Conservation (phyloP, 1,284 basidiomycete species). For the Phenoliferia sp. region DNA sequence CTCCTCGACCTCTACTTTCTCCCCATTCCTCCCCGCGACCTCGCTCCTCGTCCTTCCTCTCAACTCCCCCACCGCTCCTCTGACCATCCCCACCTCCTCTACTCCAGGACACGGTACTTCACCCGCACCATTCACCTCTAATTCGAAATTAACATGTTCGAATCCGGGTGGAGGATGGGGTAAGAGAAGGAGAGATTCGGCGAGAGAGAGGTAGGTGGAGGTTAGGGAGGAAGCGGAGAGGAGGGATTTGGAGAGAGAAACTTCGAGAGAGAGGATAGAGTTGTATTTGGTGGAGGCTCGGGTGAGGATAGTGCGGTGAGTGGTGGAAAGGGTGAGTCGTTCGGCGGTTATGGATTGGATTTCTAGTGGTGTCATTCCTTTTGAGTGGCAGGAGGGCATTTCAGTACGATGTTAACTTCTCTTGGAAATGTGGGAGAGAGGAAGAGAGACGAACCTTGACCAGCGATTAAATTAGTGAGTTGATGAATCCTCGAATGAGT, state of each 20-base stretch:
- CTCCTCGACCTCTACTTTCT: too few species aligned
- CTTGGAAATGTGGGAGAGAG: too few species aligned
- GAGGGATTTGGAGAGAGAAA: slow-evolving; percentile 29
- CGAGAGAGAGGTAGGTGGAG: slow-evolving; percentile 30
- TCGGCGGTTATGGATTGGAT: slow-evolving; percentile 33
- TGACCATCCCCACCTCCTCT: too few species aligned
- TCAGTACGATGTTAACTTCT: too few species aligned
- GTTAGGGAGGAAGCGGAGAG: slow-evolving; percentile 17
- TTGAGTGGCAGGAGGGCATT: too few species aligned
- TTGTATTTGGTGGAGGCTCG: slow-evolving; percentile 10
- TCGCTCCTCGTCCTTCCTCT: too few species aligned
- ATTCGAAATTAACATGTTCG: slow-evolving; percentile 34
- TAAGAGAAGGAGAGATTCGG: slow-evolving; percentile 29
- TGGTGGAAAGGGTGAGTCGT: slow-evolving; percentile 10
- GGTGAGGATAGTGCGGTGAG: background rate
- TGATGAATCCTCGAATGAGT: background rate
- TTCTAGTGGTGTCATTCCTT: slow-evolving; percentile 34
- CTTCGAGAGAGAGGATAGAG: slow-evolving; percentile 23
- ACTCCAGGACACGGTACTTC: slow-evolving; percentile 33
- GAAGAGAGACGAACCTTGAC: too few species aligned
- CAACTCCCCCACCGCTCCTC: too few species aligned
- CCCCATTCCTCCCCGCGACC: too few species aligned
- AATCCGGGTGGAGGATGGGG: slow-evolving; percentile 26
- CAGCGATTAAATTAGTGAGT: slow-evolving; percentile 22
- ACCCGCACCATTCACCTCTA: slow-evolving; percentile 35